phyloP scores from a whole-genome alignment of 768 basidiomycete species.

The Termitomyces heimii region DNA sequence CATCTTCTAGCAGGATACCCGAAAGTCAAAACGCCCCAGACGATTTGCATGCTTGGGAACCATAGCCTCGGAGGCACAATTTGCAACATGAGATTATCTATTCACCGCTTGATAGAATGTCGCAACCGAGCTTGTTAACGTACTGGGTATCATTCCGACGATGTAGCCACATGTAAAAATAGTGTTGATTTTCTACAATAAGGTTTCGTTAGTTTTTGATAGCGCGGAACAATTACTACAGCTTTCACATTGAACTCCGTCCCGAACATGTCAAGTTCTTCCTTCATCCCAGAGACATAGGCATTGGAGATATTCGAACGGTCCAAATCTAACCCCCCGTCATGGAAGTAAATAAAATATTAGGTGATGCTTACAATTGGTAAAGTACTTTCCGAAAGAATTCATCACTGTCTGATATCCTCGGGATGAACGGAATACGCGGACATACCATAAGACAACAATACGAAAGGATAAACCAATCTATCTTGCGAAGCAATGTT shows the following conservation, averaged over 20 bases:
- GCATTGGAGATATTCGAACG: slow-evolving; percentile 67
- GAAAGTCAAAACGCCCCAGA: slow-evolving; percentile 64
- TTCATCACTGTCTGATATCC: slow-evolving; percentile 7
- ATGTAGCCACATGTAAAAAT: slow-evolving; percentile 74
- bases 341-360: slow-evolving; percentile 5
- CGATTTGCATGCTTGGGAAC: slow-evolving; percentile 59
- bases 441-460: slow-evolving; percentile 58
- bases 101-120: slow-evolving; percentile 2
- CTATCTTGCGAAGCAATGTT: slow-evolving; percentile 50
- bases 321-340: slow-evolving; percentile 45
- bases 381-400: slow-evolving; percentile 45
- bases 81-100: slow-evolving; percentile 65
- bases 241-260: slow-evolving; percentile 53
- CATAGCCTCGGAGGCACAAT: slow-evolving; percentile 57
- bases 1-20: slow-evolving; percentile 28
- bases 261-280: slow-evolving; percentile 61
- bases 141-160: slow-evolving; percentile 68
- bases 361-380: slow-evolving; percentile 46
- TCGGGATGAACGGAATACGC: neutral
- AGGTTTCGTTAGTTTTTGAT: neutral
- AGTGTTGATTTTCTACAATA: slow-evolving; percentile 53
- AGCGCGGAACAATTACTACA: neutral
- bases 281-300: slow-evolving; percentile 76
- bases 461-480: slow-evolving; percentile 67
- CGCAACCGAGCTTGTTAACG: neutral